Evolutionary conservation across 495 filamentous ascomycete species (phyloP), one percentile per base, ranked within the genome.

Genomic region (Aspergillus ostianus): DNA sequence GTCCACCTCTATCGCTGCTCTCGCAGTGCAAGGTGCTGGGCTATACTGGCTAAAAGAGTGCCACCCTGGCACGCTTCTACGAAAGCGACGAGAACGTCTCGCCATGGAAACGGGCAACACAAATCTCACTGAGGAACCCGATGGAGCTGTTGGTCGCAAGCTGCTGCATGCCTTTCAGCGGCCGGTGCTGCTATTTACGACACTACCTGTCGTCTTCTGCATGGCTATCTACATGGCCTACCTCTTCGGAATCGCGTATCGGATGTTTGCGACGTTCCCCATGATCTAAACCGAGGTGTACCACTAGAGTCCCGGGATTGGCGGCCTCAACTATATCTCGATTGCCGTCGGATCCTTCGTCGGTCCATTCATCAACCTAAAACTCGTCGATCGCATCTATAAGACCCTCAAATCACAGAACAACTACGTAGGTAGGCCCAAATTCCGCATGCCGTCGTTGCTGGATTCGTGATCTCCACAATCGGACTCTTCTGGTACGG

Each of bases 41-140:
- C 51, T 91, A 3, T 82, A 89, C 61, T 85, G 83, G 66, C 78
- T 91, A 0, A 82, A 79, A 55, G 88, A 90, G 70, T 88, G 87
- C 3, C 90, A 90, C 69, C 74, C 79, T 0, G 86, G 86, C 0
- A 78, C 78, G 30, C 72, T 91, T 3, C 79, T 91, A 0, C 66
- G 71, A 13, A 65, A 74, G 36, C 86, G 85, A 52, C 81, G 82
- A 12, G 65, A 75, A 26, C 75, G 69, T 21, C 78, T 91, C 0
- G 77, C 79, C 47, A 82, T 84, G 63, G 83, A 86, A 61, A 89
- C 85, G 2, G 82, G 82, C 13, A 86, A 90, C 67, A 55, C 63
- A 1, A 72, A 67, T 6, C 77, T 87, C 23, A 90, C 86, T 5
- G 85, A 87, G 60, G 36, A 2, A 15, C 36, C 0, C 12, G 85